A percentile compares a stretch with the other conserved stretches of the same genome.
Evolutionary conservation across 108 stramenopile species (phyloP).

Genomic region (Fragilaria radians): DNA sequence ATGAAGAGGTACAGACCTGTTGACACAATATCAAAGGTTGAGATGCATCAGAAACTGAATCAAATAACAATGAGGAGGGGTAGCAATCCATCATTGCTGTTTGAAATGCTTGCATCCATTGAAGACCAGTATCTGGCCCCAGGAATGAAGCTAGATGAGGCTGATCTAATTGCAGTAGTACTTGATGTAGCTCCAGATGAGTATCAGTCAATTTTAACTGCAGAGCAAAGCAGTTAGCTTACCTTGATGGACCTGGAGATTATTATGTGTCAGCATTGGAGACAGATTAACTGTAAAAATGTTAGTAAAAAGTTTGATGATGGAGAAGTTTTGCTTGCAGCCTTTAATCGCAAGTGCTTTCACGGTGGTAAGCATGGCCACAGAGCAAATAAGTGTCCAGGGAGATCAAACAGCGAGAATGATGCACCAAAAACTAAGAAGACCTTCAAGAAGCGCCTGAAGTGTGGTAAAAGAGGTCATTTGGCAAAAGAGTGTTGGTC

Average conservation of each 20-base stretch:
- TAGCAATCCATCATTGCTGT: too few relatives aligned
- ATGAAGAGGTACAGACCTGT: slow-evolving; percentile 1
- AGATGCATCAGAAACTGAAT: too few relatives aligned
- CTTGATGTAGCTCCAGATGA: slow-evolving; percentile 2
- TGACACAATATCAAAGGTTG: background rate
- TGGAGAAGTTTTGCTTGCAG: background rate
- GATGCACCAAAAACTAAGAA: too few relatives aligned
- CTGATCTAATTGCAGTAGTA: slow-evolving; percentile 2
- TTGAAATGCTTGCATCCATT: background rate
- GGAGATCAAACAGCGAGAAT: background rate
- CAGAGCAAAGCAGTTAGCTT: background rate
- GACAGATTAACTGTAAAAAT: background rate
- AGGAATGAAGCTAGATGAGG: slow-evolving; percentile 2
- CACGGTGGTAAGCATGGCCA: background rate
- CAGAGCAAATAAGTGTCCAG: slow-evolving; percentile 7
- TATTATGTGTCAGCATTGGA: slow-evolving; percentile 1
- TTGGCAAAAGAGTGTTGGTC: slow-evolving; percentile 5
- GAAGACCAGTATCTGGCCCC: slow-evolving; percentile 1
- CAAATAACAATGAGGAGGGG: too few relatives aligned
- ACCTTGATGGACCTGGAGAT: background rate
- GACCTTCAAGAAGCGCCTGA: background rate
- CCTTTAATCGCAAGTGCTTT: background rate
- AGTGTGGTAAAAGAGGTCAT: slow-evolving; percentile 2
- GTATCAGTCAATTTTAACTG: background rate
- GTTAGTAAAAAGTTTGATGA: background rate